Percentiles rank a stretch among this genome's conserved stretches.
phyloP scores from a whole-genome alignment of 2,329 filamentous ascomycete species.

The Botrytis aclada region DNA sequence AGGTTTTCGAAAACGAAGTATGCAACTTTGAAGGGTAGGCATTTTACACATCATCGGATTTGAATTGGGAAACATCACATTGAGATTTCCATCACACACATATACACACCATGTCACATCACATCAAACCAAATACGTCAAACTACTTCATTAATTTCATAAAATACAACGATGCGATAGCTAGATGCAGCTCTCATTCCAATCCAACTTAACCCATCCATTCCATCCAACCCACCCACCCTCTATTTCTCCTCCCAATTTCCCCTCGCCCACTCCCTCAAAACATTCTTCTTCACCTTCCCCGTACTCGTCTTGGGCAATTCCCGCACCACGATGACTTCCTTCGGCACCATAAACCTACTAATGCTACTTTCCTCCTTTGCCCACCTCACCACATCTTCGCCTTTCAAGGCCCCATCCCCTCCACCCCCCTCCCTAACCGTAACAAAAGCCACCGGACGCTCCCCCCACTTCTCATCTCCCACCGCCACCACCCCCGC shows the following conservation, averaged over 20 bases:
- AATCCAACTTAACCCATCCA: too few species aligned
- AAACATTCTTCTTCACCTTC: conserved; percentile 92
- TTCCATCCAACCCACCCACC: neutral
- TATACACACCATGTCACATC: too few species aligned
- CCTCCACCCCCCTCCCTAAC: conserved; percentile 64
- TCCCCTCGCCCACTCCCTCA: conserved; percentile 56
- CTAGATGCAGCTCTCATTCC: fast-evolving
- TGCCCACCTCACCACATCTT: conserved; percentile 82
- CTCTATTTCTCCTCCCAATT: conserved; percentile 31
- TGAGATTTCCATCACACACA: too few species aligned
- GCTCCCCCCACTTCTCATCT: conserved; percentile 90
- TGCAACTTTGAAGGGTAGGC: too few species aligned
- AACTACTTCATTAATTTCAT: neutral
- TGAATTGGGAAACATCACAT: too few species aligned
- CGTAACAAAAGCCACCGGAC: conserved; percentile 92
- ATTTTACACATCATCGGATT: too few species aligned
- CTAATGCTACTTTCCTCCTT: conserved; percentile 74
- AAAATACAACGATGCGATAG: neutral
- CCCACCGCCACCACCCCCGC: conserved; percentile 84
- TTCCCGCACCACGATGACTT: conserved; percentile 76
- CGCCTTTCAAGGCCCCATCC: conserved; percentile 49
- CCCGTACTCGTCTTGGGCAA: conserved; percentile 96
- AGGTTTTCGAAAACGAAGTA: too few species aligned
- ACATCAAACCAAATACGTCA: neutral
- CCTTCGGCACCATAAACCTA: conserved; percentile 79